Base-by-base conservation (phyloP, 495 filamentous ascomycete genomes). In the Recurvomyces mirabilis region DNA sequence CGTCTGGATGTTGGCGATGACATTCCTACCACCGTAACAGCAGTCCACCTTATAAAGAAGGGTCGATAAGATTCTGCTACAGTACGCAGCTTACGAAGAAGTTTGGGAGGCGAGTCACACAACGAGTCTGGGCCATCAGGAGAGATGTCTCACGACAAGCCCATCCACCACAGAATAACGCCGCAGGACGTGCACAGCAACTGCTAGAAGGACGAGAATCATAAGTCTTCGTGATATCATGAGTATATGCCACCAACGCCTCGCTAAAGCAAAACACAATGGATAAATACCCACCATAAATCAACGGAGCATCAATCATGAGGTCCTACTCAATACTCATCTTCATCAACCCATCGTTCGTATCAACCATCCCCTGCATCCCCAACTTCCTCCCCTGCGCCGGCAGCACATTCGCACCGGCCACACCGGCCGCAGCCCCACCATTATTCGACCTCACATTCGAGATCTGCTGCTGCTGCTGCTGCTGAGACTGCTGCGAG, bases 351-450 rank as follows among this genome's bases (percentile, higher is more conserved):
- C 87, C 84, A 65, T 96, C 91, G 56, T 86, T 83, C 3, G 93
- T 91, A 65, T 96, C 93, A 37, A 70, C 84, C 86, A 96, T 94
- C 0, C 91, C 91, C 60, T 96, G 91, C 41, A 93, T 72, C 17
- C 93, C 93, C 21, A 96, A 69, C 41, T 89, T 70, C 49, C 83
- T 84, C 21, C 71, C 58, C 11, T 28, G 66, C 65, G 15, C 24
- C 22, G 23, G 18, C 18, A 26, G 4, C 26, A 34, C 36, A 9
- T 10, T 15, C 4, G 7, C 11, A 15, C 37, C 33, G 18, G 67
- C 68, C 38, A 38, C n/a, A 13, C 34, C 38, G 7, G 21, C 60
- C 51, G 54, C 20, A 32, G 55, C 68, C 12, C 65, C 66, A 21
- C 69, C 69, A 21, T 64, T 68, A 43, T 62, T 70, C 13, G 65